phyloP scores from a whole-genome alignment of 805 yeast species.

The Starmerella stellata region DNA sequence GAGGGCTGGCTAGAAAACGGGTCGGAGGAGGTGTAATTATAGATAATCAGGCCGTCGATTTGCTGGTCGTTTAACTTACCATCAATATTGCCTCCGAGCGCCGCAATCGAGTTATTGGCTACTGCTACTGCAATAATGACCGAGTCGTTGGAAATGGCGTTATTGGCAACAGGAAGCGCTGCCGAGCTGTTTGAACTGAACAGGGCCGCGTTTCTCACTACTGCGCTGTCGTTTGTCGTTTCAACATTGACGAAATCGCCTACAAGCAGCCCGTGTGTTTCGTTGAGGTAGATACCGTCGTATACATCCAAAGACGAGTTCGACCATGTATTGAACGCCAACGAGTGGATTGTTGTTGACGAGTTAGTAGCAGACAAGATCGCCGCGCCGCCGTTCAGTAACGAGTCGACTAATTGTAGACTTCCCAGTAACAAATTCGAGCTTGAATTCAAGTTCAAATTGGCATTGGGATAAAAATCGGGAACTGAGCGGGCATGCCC shows the following conservation, averaged over 20 bases:
- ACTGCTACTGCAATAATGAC: not conserved
- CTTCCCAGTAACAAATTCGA: conserved; percentile 20
- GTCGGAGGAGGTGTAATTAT: not conserved
- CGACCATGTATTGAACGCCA: not conserved
- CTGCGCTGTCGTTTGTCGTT: conserved; percentile 16
- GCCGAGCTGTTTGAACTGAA: conserved; percentile 18
- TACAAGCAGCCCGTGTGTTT: conserved; percentile 36
- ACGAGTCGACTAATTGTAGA: conserved; percentile 12
- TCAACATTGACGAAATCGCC: conserved; percentile 33
- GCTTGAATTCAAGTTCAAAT: conserved; percentile 1
- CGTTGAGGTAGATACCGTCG: conserved; percentile 31
- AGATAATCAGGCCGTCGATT: conserved; percentile 4
- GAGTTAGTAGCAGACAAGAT: not conserved
- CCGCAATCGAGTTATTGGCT: conserved; percentile 13
- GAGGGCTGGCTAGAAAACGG: conserved; percentile 4
- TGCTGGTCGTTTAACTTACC: not conserved
- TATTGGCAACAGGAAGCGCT: not conserved
- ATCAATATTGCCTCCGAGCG: conserved; percentile 7
- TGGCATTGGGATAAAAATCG: too few species aligned
- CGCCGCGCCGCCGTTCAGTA: conserved; percentile 1
- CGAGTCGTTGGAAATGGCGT: not conserved
- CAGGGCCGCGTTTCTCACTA: conserved; percentile 20
- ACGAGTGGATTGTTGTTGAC: not conserved
- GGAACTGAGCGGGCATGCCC: not conserved
- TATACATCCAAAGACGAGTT: conserved; percentile 15